phyloP scores from a whole-genome alignment of 2,329 filamentous ascomycete genomes.

The Grosmannia penicillata region DNA sequence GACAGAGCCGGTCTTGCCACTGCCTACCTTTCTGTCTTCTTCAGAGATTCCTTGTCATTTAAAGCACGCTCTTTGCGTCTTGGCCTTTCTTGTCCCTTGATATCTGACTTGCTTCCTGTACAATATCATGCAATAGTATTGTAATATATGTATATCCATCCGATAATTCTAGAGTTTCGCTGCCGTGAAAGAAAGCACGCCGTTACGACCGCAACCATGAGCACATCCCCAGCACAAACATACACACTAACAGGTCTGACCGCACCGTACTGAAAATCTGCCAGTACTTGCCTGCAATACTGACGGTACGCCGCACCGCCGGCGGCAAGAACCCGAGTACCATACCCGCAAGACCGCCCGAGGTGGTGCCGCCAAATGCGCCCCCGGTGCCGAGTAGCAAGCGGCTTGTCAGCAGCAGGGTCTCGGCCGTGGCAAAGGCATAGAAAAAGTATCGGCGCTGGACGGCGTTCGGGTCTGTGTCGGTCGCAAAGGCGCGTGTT shows the following conservation, averaged over 20 bases:
- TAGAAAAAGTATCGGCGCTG: slow-evolving; percentile 44
- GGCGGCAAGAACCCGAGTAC: slow-evolving; percentile 51
- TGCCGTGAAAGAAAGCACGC: no score
- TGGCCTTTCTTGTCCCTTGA: no score
- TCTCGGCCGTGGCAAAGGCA: slow-evolving; percentile 66
- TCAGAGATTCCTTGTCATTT: no score
- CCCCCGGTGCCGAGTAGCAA: slow-evolving; percentile 41
- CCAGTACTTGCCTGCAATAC: slow-evolving; percentile 47
- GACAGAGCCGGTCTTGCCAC: no score
- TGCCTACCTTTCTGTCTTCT: not conserved
- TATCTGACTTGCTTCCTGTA: no score
- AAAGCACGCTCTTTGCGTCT: no score
- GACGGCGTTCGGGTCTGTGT: slow-evolving; percentile 6
- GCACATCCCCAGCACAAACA: slow-evolving; percentile 57
- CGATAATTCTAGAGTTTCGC: no score
- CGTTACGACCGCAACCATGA: slow-evolving; percentile 26
- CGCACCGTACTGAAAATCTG: slow-evolving; percentile 60
- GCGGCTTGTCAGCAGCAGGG: slow-evolving; percentile 54
- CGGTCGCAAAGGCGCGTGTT: slow-evolving; percentile 8
- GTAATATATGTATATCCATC: not conserved
- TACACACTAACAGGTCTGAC: slow-evolving; percentile 57
- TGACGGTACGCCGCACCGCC: slow-evolving; percentile 45
- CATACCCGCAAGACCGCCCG: slow-evolving; percentile 44
- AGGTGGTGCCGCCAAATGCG: slow-evolving; percentile 11
- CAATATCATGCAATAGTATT: no score